Conservation (phyloP, 352 stramenopile genomes). For the Phytophthora pini region DNA sequence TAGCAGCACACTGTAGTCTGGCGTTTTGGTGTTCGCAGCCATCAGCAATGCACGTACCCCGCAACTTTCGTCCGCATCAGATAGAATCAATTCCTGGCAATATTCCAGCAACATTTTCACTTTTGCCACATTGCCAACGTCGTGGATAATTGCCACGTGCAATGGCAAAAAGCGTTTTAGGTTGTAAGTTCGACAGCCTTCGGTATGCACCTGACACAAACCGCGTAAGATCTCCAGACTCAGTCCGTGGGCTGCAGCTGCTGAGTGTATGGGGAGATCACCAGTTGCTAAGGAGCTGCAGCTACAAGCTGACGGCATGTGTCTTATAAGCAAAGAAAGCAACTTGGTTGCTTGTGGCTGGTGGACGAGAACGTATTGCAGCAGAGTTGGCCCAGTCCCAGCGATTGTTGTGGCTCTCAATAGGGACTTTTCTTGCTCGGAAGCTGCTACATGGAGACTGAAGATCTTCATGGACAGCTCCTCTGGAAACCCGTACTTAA, state of each 20-base stretch:
- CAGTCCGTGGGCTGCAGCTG: slow-evolving; percentile 34
- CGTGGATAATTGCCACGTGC: slow-evolving; percentile 49
- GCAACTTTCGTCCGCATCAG: slow-evolving; percentile 39
- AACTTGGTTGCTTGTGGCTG: slow-evolving; percentile 34
- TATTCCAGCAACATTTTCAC: slow-evolving; percentile 38
- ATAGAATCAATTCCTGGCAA: slow-evolving; percentile 39
- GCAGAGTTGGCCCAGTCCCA: slow-evolving; percentile 49
- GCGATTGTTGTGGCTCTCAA: slow-evolving; percentile 38
- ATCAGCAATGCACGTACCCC: slow-evolving; percentile 55
- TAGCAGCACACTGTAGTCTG: slow-evolving; percentile 43
- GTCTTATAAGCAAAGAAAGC: slow-evolving; percentile 38
- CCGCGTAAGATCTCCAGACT: slow-evolving; percentile 20
- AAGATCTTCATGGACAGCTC: slow-evolving; percentile 27
- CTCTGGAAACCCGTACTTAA: slow-evolving; percentile 49
- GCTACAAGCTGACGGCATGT: slow-evolving; percentile 37
- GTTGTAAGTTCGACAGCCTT: slow-evolving; percentile 57
- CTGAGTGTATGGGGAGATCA: slow-evolving; percentile 61
- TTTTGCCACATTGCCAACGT: slow-evolving; percentile 28
- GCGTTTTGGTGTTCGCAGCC: slow-evolving; percentile 37
- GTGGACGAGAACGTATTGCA: slow-evolving; percentile 70
- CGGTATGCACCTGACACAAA: slow-evolving; percentile 37
- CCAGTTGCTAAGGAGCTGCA: slow-evolving; percentile 32
- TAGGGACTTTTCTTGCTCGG: slow-evolving; percentile 7
- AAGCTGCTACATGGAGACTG: background rate
- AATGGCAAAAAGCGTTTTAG: slow-evolving; percentile 48